Evolutionary conservation across 129 eudicot species (phyloP), one percentile per base, ranked within the genome.

Genomic region (Pulicaria dysenterica): DNA sequence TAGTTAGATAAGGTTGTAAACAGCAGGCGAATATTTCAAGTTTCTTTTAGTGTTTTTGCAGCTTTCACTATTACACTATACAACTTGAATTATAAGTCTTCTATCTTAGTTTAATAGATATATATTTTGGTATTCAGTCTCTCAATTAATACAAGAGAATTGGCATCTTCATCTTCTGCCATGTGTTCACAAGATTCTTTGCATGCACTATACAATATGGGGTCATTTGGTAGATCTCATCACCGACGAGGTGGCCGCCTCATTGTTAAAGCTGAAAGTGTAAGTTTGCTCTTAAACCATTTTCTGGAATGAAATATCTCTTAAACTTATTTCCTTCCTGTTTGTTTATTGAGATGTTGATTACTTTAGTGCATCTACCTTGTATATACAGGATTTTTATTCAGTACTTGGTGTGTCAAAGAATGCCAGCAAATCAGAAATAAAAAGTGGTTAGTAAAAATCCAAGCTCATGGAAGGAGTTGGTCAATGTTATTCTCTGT

Each of bases 391-490:
- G 98, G 95, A 92, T 74, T 92, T 54, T 70, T 92, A 92, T 80
- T 72, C 91, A 46, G 86, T 89, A 44, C 98, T 92, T 73, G 95
- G 96, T 9, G 98, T 93, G 36, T 85, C 98, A 42, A 85, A 84
- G 80, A 87, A 83, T 81, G 49, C 98, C n/a, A 87, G 86, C 92
- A 93, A 93, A 80, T 65, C 98, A 55, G 98, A 93, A 59, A 93
- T 93, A 49, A 93, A 93, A 84, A 93, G 92, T 72, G 96, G 98
- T 93, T 54, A 83, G 98, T 82, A 69, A n/a, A 69, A 49, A 3
- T 50, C 65, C 14, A 36, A 31, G 39, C 60, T 58, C 45, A 43
- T 75, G 36, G 38, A 48, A 48, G 62, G 39, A 58, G 54, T 54
- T 82, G 11, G 19, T 70, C 55, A 45, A 19, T 37, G 54, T 53